Base-by-base conservation (phyloP, 805 yeast genomes). In the Saccharomycopsis schoenii region DNA sequence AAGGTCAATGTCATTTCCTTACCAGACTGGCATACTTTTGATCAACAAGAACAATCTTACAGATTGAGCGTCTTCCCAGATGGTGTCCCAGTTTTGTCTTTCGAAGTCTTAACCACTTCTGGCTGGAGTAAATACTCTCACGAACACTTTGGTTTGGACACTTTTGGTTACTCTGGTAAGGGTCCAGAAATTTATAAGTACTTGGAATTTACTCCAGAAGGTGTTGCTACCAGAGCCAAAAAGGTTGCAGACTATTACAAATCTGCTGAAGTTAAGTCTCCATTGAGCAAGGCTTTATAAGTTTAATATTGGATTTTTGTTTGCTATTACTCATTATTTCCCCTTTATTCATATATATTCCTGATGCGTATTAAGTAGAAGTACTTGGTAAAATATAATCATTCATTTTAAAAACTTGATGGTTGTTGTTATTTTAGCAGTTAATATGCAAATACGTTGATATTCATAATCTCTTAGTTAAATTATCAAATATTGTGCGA, bases 41-140 rank as follows among this genome's bases (percentile, higher is more conserved):
- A 89, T 78, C 72, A 77, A 69, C 99, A 94, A 82, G 67, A 91
- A 19, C 72, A 77, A 67, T 93, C 86, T 70, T 94, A 94, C 82
- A 80, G 79, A 77, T 80, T 89, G 71, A 80, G 89, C 61, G 96
- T 94, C 65, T 81, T 94, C 76, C 99, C 99, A 73, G 96, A 92
- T 73, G 96, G 94, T 71, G 84, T 88, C 61, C 98, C 98, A 75
- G 85, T 89, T 72, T 67, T 94, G 76, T 89, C 97, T 61, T 89
- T 93, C 67, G 99, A 94, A 83, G 98, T 91, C 59, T 80, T 90
- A 84, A 76, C 96, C 61, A 84, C 97, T 60, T 79, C 82, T 69
- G 97, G 97, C 62, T 94, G 99, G 99, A 80, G 86, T 70, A 88
- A 85, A 77, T 94, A 91, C 81, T 83, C 97, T 63, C 99, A 94